Percentiles rank a stretch among this genome's conserved stretches.
These are phyloP conservation scores for Neoboletus subvelutipes DNA, from an alignment of 768 basidiomycete genomes.

Conservation along the genomic window DNA sequence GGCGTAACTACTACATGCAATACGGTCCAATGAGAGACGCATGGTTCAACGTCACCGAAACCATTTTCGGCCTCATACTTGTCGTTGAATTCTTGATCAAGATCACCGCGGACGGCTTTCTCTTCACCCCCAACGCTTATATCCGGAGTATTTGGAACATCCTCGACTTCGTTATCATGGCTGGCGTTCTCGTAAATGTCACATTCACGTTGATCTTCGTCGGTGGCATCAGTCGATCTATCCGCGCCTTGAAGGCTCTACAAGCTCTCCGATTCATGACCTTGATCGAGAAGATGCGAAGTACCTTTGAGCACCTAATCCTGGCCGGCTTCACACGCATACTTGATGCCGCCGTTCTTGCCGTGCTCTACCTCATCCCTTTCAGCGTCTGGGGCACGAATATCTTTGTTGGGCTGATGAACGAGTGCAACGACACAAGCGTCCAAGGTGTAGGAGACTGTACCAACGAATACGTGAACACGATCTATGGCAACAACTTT, in stretches of 20 bases:
- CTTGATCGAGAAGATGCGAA: constrained; percentile 80
- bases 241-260: constrained; percentile 83
- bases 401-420: constrained; percentile 85
- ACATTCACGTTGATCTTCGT: constrained; percentile 70
- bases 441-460: constrained; percentile 60
- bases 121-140: constrained; percentile 91
- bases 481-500: constrained; percentile 58
- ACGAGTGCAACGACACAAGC: constrained; percentile 73
- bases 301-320: constrained; percentile 83
- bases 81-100: constrained; percentile 87
- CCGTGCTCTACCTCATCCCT: constrained; percentile 88
- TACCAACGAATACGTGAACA: constrained; percentile 68
- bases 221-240: constrained; percentile 77
- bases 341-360: constrained; percentile 84
- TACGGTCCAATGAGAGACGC: constrained; percentile 63
- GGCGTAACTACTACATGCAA: constrained; percentile 61
- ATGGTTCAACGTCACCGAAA: constrained; percentile 89
- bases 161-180: constrained; percentile 84
- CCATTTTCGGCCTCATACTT: constrained; percentile 65
- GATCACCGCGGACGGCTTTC: constrained; percentile 86
- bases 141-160: constrained; percentile 90
- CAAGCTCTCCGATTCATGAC: constrained; percentile 89
- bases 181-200: constrained; percentile 73
- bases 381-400: constrained; percentile 94
- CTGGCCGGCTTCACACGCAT: constrained; percentile 84